Base-by-base conservation (phyloP, 2,329 filamentous ascomycete genomes). In the Talaromyces sp. region DNA sequence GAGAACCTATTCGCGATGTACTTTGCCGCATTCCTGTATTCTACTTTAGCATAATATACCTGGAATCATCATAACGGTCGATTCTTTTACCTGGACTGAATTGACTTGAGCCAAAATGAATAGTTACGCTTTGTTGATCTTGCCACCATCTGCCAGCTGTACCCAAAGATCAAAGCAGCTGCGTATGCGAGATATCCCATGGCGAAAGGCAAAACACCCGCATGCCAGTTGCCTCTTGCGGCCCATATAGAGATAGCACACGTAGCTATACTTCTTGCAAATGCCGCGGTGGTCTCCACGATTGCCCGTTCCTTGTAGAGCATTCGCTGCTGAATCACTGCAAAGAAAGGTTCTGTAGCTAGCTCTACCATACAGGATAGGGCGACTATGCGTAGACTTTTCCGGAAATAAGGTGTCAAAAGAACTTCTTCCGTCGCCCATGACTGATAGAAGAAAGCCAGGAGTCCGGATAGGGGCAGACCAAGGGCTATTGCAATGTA, bases 201-300 rank as follows among this genome's bases (percentile, higher is more conserved):
- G 0, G 94, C 95, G 77, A 98, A 98, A 0, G 95, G 93, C 58
- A 98, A 78, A 1, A 93, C 90, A 5, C 93, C 94, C 1, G 91
- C 74, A 65, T 90, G 83, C 22, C 81, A 68, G 0, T 80, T 80
- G 17, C 70, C 73, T 63, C 72, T 78, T 51, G 85, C 83, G 1
- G 88, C 88, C 82, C 86, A 89, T 5, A 91, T 81, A 1, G 91
- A 92, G 1, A 86, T 80, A 0, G 81, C 86, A 68, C 95, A 93
- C 0, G 93, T 95, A 15, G 88, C 82, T 43, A 89, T 70, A 72
- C 93, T 97, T 70, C 92, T 89, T 38, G 88, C 73, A 58, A 96
- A 85, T 0, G 93, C 95, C 25, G 92, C 93, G 27, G 85, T 76
- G n/a, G 90, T 90, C 79, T 99, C 96, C 58, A 94, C 92, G 2